phyloP scores from a whole-genome alignment of 306 rosid genomes.

The Hippophae gyantsensis region DNA sequence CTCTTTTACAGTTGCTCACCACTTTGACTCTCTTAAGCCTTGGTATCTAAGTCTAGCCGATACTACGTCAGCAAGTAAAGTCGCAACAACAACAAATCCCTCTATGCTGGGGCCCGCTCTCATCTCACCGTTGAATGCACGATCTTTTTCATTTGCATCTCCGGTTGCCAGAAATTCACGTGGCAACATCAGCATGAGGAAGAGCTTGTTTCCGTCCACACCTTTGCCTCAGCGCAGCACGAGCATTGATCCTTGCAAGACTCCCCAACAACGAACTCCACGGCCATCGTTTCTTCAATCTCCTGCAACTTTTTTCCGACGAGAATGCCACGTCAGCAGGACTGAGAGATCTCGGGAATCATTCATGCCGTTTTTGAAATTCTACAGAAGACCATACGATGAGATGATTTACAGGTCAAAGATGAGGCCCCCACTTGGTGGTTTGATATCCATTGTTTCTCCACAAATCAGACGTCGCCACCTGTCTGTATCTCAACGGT shows the following conservation, averaged over 20 bases:
- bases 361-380: constrained; percentile 60
- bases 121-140: constrained; percentile 81
- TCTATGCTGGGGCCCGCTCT: constrained; percentile 54
- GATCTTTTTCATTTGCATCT: constrained; percentile 89
- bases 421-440: constrained; percentile 97
- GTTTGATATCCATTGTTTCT: constrained; percentile 84
- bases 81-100: constrained; percentile 51
- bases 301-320: constrained; percentile 72
- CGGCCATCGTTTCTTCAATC: constrained; percentile 77
- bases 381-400: constrained; percentile 72
- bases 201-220: constrained; percentile 66
- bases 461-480: constrained; percentile 76
- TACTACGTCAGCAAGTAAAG: constrained; percentile 63
- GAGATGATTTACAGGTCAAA: constrained; percentile 90
- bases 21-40: constrained; percentile 80
- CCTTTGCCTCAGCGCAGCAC: constrained; percentile 69
- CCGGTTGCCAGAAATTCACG: constrained; percentile 66
- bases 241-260: constrained; percentile 1
- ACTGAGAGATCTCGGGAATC: constrained; percentile 58
- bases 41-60: constrained; percentile 85
- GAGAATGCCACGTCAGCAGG: constrained; percentile 47
- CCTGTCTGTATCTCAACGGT: constrained; percentile 86
- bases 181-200: constrained; percentile 32
- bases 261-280: constrained; percentile 45
- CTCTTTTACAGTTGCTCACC: constrained; percentile 88